Evolutionary conservation across 805 yeast species (phyloP), one percentile per base, ranked within the genome.

Genomic region (Grigorovia humatica): DNA sequence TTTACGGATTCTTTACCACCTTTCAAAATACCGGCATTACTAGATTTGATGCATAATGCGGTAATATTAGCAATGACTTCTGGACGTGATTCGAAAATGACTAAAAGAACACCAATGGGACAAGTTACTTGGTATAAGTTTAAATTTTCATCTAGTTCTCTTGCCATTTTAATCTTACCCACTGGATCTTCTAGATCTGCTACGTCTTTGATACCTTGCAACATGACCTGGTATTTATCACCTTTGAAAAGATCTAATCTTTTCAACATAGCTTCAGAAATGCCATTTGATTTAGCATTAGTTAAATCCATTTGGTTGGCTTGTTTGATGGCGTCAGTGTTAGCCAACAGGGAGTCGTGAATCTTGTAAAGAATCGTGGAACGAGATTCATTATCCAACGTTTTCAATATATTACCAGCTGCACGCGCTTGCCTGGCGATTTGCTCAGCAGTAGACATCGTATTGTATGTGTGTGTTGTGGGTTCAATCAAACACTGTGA

Each of bases 31-130:
- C 97, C 99, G 9, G 97, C 86, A 66, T 93, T 93, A 47, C 97
- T 98, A 1, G 96, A 88, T 68, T 95, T 93, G 65, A 93, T 83
- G 18, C 98, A 96, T 61, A 93, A 75, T 0, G 99, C 93, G 13
- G 96, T 85, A 62, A 93, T 93, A 66, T 93, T 95, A 51, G 99
- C 99, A 72, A 93, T 93, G 11, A 93, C 99, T 67, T 93, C 99
- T 42, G 99, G 99, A 63, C 99, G 79, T 32, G 96, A 81, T 70
- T 93, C 99, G 67, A 93, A 93, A 51, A 93, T 95, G 46, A 93
- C 89, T 55, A 93, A 74, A 46, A 93, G 69, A 0, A 88, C 97
- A 18, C 99, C 99, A 5, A 93, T 89, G 13, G 99, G 99, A 29
- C 96, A 86, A 5, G 96, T 84, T 12, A 91, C 76, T 63, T 96